Conservation (phyloP, 2,329 filamentous ascomycete genomes). For the Drechslerella dactyloides region DNA sequence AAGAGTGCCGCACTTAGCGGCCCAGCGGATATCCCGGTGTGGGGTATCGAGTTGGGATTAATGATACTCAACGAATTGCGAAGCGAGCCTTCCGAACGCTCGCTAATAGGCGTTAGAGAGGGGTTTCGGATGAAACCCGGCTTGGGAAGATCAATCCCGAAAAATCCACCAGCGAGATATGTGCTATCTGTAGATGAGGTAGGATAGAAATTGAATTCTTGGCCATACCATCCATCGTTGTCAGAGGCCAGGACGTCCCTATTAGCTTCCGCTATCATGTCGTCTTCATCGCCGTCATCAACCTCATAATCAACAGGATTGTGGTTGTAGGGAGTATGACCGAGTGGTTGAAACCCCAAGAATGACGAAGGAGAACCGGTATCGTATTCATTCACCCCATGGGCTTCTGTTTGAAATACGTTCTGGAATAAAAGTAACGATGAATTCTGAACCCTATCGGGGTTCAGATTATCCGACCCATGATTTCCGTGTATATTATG, state of each 20-base stretch:
- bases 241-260: constrained; percentile 91
- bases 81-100: constrained; percentile 41
- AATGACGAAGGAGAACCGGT: constrained; percentile 56
- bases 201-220: constrained; percentile 96
- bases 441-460: constrained; percentile 1
- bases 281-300: constrained; percentile 76
- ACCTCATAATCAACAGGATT: constrained; percentile 66
- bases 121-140: constrained; percentile 44
- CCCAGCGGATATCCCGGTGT: constrained; percentile 35
- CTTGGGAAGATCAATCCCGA: constrained; percentile 45
- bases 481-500: neutral
- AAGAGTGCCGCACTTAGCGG: constrained; percentile 45
- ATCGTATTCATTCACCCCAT: constrained; percentile 59
- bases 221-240: constrained; percentile 90
- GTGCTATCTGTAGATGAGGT: constrained; percentile 59
- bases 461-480: neutral
- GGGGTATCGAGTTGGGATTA: constrained; percentile 21
- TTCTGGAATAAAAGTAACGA: constrained; percentile 53
- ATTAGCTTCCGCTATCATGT: constrained; percentile 95
- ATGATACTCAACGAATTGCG: constrained; percentile 45
- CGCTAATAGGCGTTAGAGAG: constrained; percentile 44
- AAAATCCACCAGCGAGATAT: constrained; percentile 44
- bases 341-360: constrained; percentile 56
- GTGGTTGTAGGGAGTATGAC: constrained; percentile 54
- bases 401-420: constrained; percentile 57